Conservation (phyloP, 495 filamentous ascomycete species). For the Neurospora tetraspora region DNA sequence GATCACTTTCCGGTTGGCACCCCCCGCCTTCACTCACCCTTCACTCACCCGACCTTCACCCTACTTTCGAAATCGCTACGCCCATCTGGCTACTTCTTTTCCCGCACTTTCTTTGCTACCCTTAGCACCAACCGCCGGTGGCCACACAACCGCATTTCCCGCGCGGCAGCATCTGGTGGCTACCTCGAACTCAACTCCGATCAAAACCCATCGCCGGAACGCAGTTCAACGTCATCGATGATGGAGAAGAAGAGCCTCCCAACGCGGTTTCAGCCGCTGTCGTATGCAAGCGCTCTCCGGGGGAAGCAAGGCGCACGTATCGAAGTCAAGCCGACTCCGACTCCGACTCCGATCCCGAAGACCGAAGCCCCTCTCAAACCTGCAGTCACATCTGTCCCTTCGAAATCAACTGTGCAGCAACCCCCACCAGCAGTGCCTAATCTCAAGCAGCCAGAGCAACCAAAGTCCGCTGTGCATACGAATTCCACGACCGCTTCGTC, state of each 20-base stretch:
- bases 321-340: background rate
- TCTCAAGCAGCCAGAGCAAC: background rate
- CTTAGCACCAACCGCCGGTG: background rate
- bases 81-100: background rate
- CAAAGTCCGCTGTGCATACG: background rate
- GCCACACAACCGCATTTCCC: background rate
- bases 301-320: background rate
- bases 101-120: background rate
- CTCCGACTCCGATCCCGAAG: background rate
- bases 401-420: background rate
- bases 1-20: background rate
- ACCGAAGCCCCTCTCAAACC: background rate
- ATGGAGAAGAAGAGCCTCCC: background rate
- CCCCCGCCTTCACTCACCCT: background rate
- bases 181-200: background rate
- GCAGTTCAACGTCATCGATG: background rate
- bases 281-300: background rate
- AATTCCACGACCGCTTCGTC: background rate
- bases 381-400: background rate
- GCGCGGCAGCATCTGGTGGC: background rate
- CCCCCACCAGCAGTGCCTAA: background rate
- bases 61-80: background rate
- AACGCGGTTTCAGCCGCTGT: background rate
- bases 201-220: background rate
- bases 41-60: background rate